Evolutionary conservation across 2,329 filamentous ascomycete genomes (phyloP).

Genomic region (Colletotrichum plurivorum): DNA sequence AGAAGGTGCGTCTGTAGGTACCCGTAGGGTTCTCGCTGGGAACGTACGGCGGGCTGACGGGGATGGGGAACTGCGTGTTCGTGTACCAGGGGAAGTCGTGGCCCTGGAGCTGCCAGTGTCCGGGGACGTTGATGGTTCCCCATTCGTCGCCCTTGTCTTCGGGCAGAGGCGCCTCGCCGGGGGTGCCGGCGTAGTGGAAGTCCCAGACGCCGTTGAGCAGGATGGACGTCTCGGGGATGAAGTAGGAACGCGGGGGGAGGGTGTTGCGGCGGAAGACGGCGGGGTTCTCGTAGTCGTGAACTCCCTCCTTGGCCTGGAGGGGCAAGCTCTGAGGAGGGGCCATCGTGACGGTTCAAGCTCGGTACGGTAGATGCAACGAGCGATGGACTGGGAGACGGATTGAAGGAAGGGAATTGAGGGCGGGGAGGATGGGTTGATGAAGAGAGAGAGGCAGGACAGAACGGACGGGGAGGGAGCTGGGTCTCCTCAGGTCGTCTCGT

Average conservation of each 20-base stretch:
- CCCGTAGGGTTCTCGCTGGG: conserved; percentile 76
- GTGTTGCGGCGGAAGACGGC: conserved; percentile 67
- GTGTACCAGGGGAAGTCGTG: conserved; percentile 78
- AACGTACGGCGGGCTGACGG: conserved; percentile 74
- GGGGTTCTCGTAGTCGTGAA: conserved; percentile 65
- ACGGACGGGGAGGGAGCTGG: too few species aligned
- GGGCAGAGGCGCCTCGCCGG: conserved; percentile 60
- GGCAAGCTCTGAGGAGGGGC: conserved; percentile 47
- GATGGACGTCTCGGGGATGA: conserved; percentile 64
- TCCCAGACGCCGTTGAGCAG: conserved; percentile 71
- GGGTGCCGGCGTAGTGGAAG: conserved; percentile 65
- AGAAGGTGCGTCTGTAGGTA: conserved; percentile 70
- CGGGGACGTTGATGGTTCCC: conserved; percentile 71
- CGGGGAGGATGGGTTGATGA: neutral
- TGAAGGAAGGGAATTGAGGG: too few species aligned
- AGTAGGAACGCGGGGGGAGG: conserved; percentile 66
- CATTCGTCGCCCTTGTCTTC: conserved; percentile 53
- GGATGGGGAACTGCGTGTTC: conserved; percentile 77
- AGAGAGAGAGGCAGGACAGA: neutral
- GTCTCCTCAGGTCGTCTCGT: conserved; percentile 2
- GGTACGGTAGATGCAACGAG: neutral
- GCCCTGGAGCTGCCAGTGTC: conserved; percentile 80
- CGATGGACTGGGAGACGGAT: neutral
- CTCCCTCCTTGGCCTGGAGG: conserved; percentile 51
- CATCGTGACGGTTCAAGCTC: conserved; percentile 36